These are phyloP conservation scores for Emergomyces pasteurianus DNA, from an alignment of 2,329 filamentous ascomycete species.

Conservation along the genomic window DNA sequence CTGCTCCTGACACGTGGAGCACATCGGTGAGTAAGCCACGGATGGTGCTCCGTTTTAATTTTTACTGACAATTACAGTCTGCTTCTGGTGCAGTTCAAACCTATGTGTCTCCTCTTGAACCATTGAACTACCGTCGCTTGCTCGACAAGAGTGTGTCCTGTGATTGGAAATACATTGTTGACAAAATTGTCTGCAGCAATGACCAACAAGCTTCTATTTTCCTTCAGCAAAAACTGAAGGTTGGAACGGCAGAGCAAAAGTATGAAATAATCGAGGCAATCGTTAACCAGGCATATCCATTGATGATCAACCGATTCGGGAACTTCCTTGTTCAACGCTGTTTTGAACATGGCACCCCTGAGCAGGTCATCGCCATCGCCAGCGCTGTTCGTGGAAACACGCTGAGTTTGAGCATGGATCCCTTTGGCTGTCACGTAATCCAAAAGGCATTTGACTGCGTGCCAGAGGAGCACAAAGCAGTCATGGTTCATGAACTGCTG, in stretches of 20 bases:
- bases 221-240: conserved; percentile 96
- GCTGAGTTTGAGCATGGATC: conserved; percentile 90
- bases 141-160: conserved; percentile 93
- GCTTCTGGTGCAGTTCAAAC: conserved; percentile 51
- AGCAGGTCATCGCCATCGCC: conserved; percentile 90
- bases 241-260: conserved; percentile 88
- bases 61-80: conserved; percentile 28
- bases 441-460: conserved; percentile 98
- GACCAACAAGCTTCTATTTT: conserved; percentile 99
- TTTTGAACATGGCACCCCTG: conserved; percentile 92
- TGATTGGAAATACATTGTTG: conserved; percentile 99
- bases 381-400: conserved; percentile 90
- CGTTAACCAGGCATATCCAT: conserved; percentile 80
- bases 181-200: conserved; percentile 99
- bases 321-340: conserved; percentile 98
- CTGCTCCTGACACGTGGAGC: conserved; percentile 22
- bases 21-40: conserved; percentile 41
- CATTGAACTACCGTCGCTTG: conserved; percentile 88
- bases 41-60: conserved; percentile 5
- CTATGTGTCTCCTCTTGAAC: conserved; percentile 77
- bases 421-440: conserved; percentile 94
- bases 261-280: conserved; percentile 96
- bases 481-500: conserved; percentile 97
- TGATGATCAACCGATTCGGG: conserved; percentile 98
- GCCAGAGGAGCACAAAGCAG: conserved; percentile 91